These are phyloP conservation scores for Pseudozyma sp. DNA, from an alignment of 1,284 basidiomycete species.

Conservation along the genomic window DNA sequence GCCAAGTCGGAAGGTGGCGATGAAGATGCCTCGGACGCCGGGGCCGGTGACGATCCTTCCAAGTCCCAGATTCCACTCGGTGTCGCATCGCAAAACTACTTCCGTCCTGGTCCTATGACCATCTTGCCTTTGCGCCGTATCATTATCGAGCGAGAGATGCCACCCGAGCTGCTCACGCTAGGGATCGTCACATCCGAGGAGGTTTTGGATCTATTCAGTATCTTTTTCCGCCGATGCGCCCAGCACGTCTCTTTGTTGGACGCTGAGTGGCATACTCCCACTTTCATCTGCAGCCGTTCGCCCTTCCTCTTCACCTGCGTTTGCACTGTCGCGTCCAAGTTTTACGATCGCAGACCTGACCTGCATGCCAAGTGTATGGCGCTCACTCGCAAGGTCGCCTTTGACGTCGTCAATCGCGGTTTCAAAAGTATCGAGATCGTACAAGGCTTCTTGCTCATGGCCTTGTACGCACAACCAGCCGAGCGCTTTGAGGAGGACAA, in stretches of 20 bases:
- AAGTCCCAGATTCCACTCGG: slow-evolving; percentile 72
- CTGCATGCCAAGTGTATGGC: slow-evolving; percentile 84
- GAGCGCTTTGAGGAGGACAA: slow-evolving; percentile 89
- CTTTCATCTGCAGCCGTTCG: slow-evolving; percentile 65
- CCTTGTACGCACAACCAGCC: slow-evolving; percentile 69
- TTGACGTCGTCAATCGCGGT: slow-evolving; percentile 73
- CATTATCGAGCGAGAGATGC: slow-evolving; percentile 86
- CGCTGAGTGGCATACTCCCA: slow-evolving; percentile 68
- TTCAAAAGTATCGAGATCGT: slow-evolving; percentile 90
- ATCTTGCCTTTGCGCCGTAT: slow-evolving; percentile 76
- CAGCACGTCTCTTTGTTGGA: slow-evolving; percentile 63
- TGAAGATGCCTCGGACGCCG: slow-evolving; percentile 15
- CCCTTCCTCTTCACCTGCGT: slow-evolving; percentile 72
- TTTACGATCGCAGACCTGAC: slow-evolving; percentile 85
- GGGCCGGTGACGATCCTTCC: slow-evolving; percentile 7
- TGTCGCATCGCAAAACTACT: slow-evolving; percentile 90
- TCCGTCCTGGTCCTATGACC: slow-evolving; percentile 81
- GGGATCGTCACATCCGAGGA: slow-evolving; percentile 82
- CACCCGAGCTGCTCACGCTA: slow-evolving; percentile 84
- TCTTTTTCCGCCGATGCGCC: slow-evolving; percentile 76
- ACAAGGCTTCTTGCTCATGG: slow-evolving; percentile 69
- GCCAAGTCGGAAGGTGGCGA: slow-evolving; percentile 41
- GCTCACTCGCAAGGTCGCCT: slow-evolving; percentile 89
- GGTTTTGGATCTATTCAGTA: slow-evolving; percentile 88
- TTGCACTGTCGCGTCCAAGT: slow-evolving; percentile 91